Evolutionary conservation across 2,329 filamentous ascomycete genomes (phyloP), one percentile per base, ranked within the genome.

Genomic region (Metarhizium album): DNA sequence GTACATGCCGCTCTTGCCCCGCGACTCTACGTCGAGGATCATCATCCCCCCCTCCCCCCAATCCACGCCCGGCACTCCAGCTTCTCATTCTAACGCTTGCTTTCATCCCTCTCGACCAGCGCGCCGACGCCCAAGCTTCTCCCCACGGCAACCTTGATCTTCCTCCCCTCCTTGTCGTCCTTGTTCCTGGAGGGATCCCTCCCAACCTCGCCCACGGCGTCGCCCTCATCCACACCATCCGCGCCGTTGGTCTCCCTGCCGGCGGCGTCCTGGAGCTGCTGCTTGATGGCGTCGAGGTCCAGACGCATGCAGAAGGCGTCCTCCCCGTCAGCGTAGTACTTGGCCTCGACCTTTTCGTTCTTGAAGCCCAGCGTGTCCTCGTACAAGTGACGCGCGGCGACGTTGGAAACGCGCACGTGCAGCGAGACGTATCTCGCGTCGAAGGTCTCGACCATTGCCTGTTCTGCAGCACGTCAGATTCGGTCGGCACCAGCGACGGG

Each of bases 241-340:
- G 62, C 62, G 9, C 57, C 60, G n/a, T 59, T 59, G 6, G 58
- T 60, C 24, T 63, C 74, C 59, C 76, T 74, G 59, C 74, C 62
- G 51, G 55, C 60, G 14, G 55, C 60, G 14, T 56, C 54, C 18
- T 57, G 55, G 49, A 73, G 62, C 62, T 72, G 70, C 52, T 73
- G 70, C 54, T 73, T 67, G 64, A 86, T 75, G 57, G 76, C 73
- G 53, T 78, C 72, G 42, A 98, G 77, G 62, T 97, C 86, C 67
- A 95, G 86, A 55, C 83, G 84, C 93, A 98, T 98, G 64, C 83
- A 87, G 66, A 83, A 95, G 37, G 93, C 93, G 72, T 98, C 89
- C 73, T 98, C 93, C 53, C 91, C 91, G 67, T 98, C 93, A 52
- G 93, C 93, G 67, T 98, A 98, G 78, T 95, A 95, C 71, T 90